Percentiles rank a stretch among this genome's conserved stretches.
phyloP scores from a whole-genome alignment of 2,329 filamentous ascomycete species.

The Aureobasidium pullulans region DNA sequence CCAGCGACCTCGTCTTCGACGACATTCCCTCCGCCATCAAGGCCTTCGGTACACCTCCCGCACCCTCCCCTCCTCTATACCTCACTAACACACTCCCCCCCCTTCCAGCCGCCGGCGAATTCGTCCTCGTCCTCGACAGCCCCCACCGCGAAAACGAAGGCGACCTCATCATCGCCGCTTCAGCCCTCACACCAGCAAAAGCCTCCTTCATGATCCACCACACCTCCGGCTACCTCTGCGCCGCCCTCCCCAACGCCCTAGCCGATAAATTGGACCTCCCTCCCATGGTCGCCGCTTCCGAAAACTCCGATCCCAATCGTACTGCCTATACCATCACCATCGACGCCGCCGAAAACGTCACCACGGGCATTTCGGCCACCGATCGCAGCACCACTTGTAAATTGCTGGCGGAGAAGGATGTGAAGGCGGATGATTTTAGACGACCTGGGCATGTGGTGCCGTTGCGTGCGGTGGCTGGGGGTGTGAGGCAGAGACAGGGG shows the following conservation, averaged over 20 bases:
- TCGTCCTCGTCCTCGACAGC: constrained; percentile 92
- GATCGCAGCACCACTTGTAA: constrained; percentile 80
- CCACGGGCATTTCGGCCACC: constrained; percentile 83
- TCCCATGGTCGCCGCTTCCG: constrained; percentile 68
- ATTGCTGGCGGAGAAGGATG: constrained; percentile 61
- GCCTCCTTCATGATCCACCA: constrained; percentile 95
- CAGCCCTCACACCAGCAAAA: constrained; percentile 75
- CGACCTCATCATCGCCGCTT: constrained; percentile 90
- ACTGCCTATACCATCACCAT: constrained; percentile 92
- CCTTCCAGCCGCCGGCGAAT: constrained; percentile 57
- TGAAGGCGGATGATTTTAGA: constrained; percentile 56
- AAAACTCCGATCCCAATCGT: constrained; percentile 70
- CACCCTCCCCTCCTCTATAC: neutral
- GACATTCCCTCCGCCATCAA: constrained; percentile 33
- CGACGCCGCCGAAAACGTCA: constrained; percentile 66
- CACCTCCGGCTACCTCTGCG: constrained; percentile 84
- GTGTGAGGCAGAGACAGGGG: constrained; percentile 69
- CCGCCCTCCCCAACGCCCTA: constrained; percentile 64
- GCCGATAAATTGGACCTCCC: constrained; percentile 68
- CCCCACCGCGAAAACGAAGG: constrained; percentile 94
- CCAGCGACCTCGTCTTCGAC: constrained; percentile 25
- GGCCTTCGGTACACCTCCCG: constrained; percentile 28
- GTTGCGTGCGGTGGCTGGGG: constrained; percentile 68
- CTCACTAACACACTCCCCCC: constrained; percentile 6
- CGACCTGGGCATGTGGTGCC: constrained; percentile 88